Evolutionary conservation across 805 yeast species (phyloP).

Genomic region (Metschnikowia cerradonensis): DNA sequence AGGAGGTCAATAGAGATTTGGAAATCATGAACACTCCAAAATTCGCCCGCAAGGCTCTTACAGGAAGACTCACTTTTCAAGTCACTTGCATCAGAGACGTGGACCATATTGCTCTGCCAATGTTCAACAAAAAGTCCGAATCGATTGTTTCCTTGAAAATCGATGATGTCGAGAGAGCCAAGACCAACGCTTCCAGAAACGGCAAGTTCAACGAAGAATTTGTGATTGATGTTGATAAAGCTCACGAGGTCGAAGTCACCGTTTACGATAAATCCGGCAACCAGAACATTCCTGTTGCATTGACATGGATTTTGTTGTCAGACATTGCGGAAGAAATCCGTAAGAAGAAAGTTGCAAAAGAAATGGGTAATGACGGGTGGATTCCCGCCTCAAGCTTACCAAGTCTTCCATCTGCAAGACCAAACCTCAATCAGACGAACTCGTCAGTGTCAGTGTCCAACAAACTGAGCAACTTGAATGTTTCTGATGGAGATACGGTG

Average conservation of each 20-base stretch:
- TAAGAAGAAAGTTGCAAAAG: slow-evolving; percentile 71
- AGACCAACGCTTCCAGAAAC: slow-evolving; percentile 67
- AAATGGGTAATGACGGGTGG: slow-evolving; percentile 77
- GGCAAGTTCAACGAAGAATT: slow-evolving; percentile 86
- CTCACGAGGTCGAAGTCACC: slow-evolving; percentile 85
- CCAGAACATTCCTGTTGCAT: slow-evolving; percentile 77
- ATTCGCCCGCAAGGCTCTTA: slow-evolving; percentile 75
- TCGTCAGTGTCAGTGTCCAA: slow-evolving; percentile 1
- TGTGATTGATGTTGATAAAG: slow-evolving; percentile 76
- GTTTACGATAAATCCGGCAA: slow-evolving; percentile 77
- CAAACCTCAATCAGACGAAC: slow-evolving; percentile 3
- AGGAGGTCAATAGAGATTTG: slow-evolving; percentile 62
- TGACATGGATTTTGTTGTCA: slow-evolving; percentile 84
- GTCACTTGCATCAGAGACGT: slow-evolving; percentile 79
- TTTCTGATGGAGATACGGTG: neutral
- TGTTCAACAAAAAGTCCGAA: slow-evolving; percentile 76
- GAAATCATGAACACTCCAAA: slow-evolving; percentile 65
- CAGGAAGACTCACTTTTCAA: slow-evolving; percentile 75
- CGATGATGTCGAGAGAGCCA: slow-evolving; percentile 82
- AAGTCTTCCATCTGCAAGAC: slow-evolving; percentile 3
- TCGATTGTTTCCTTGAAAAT: slow-evolving; percentile 72
- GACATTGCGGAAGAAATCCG: slow-evolving; percentile 95
- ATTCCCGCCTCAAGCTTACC: slow-evolving; percentile 64
- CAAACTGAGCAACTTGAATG: neutral
- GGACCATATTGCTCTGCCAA: slow-evolving; percentile 85